Conservation (phyloP, 2,329 filamentous ascomycete genomes). For the Xylariaceae sp. region DNA sequence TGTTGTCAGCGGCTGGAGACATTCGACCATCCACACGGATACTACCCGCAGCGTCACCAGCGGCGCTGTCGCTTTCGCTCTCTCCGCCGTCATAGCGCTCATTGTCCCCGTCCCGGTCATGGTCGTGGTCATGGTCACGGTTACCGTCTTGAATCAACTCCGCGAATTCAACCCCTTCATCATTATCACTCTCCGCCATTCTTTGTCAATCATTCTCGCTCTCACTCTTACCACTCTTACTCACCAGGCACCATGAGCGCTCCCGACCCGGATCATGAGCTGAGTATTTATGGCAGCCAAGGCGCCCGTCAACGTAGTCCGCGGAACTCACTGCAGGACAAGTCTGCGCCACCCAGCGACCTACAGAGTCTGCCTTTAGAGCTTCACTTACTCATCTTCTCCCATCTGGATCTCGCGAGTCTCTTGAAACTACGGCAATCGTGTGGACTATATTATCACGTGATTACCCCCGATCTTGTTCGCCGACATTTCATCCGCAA, state of each 20-base stretch:
- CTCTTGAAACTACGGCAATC: constrained; percentile 25
- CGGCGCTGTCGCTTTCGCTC: background rate
- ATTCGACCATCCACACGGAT: background rate
- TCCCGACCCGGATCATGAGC: constrained; percentile 8
- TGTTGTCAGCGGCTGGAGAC: background rate
- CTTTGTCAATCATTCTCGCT: background rate
- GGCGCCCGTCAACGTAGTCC: constrained; percentile 4
- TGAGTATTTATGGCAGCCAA: constrained; percentile 8
- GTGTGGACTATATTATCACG: constrained; percentile 23
- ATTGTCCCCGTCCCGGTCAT: background rate
- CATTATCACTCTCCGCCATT: background rate
- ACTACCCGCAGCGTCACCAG: background rate
- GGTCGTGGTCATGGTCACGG: background rate
- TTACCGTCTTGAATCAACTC: background rate
- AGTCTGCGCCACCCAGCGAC: constrained; percentile 8
- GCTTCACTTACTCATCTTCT: constrained; percentile 28
- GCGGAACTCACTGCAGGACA: background rate
- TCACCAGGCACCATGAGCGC: constrained; percentile 19
- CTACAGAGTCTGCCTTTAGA: constrained; percentile 27
- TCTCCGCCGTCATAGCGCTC: background rate
- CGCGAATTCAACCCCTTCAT: background rate
- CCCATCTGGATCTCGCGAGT: constrained; percentile 25
- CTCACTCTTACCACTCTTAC: background rate
- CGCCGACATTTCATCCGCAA: constrained; percentile 23
- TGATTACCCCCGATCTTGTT: constrained; percentile 28